Percentiles rank a stretch among this genome's conserved stretches.
Evolutionary conservation across 768 basidiomycete species (phyloP).

Genomic region (Phanerodontia chrysosporium): DNA sequence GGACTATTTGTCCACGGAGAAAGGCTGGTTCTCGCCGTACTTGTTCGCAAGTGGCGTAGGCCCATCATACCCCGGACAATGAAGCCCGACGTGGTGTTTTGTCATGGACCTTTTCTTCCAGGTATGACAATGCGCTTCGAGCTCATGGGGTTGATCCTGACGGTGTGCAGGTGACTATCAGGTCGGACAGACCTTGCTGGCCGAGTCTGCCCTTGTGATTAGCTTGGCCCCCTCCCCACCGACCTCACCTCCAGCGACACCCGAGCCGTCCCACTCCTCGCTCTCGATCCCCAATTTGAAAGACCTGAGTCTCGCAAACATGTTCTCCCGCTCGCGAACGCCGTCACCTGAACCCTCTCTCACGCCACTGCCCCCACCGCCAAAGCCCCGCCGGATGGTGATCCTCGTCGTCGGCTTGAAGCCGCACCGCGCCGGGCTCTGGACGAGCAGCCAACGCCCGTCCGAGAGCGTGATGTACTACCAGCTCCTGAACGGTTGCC

Average conservation of each 20-base stretch:
- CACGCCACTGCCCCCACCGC: slow-evolving; percentile 37
- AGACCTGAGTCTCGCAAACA: slow-evolving; percentile 34
- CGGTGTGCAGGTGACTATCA: slow-evolving; percentile 48
- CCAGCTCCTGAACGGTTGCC: slow-evolving; percentile 56
- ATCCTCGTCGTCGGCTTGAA: slow-evolving; percentile 54
- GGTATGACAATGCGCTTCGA: slow-evolving; percentile 27
- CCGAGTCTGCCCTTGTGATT: slow-evolving; percentile 52
- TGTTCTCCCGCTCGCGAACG: slow-evolving; percentile 45
- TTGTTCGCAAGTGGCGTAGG: slow-evolving; percentile 57
- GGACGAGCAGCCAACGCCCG: slow-evolving; percentile 57
- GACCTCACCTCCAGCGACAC: slow-evolving; percentile 9
- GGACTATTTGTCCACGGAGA: slow-evolving; percentile 58
- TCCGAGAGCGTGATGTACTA: slow-evolving; percentile 62
- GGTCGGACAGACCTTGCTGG: slow-evolving; percentile 54
- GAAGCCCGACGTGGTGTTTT: slow-evolving; percentile 64
- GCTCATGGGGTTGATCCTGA: background rate
- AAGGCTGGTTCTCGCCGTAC: slow-evolving; percentile 69
- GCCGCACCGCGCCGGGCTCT: slow-evolving; percentile 50
- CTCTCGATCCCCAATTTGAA: slow-evolving; percentile 22
- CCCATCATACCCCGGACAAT: slow-evolving; percentile 59
- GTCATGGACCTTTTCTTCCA: slow-evolving; percentile 58
- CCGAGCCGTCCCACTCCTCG: slow-evolving; percentile 16
- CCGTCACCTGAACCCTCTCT: slow-evolving; percentile 47
- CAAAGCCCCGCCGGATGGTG: slow-evolving; percentile 51
- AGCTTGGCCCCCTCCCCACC: slow-evolving; percentile 29